Percentiles rank a stretch among this genome's conserved stretches.
Conservation (phyloP, 306 rosid genomes). For the Rosa chinensis region DNA sequence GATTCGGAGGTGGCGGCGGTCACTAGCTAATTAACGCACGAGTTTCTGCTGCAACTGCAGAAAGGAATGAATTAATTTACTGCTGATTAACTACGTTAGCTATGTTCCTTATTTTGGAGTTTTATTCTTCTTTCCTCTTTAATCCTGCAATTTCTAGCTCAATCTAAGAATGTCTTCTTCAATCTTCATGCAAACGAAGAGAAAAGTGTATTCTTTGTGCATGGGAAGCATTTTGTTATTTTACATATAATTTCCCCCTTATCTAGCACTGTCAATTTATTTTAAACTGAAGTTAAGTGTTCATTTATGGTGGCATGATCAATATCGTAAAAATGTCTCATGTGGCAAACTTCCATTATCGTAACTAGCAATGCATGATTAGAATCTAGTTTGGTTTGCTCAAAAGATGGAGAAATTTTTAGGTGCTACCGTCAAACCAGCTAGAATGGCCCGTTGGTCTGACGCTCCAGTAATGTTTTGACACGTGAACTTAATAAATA, state of each 20-base stretch:
- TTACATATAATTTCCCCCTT: neutral
- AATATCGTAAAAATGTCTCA: too few relatives aligned
- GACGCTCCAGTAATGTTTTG: too few relatives aligned
- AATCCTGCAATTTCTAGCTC: neutral
- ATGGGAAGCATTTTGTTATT: neutral
- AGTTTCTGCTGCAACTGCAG: neutral
- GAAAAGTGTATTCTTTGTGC: neutral
- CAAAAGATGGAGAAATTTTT: too few relatives aligned
- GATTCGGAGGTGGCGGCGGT: conserved; percentile 25
- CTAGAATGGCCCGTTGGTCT: too few relatives aligned
- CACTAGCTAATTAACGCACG: neutral
- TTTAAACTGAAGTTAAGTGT: too few relatives aligned
- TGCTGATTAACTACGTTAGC: too few relatives aligned
- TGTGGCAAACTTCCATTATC: too few relatives aligned
- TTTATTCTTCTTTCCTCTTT: neutral
- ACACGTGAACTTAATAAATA: too few relatives aligned
- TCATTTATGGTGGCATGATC: too few relatives aligned
- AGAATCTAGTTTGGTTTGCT: too few relatives aligned
- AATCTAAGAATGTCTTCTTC: neutral
- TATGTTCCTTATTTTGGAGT: neutral
- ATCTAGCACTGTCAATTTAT: neutral
- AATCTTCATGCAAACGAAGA: neutral
- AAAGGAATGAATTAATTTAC: neutral
- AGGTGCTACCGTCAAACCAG: too few relatives aligned
- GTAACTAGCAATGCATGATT: too few relatives aligned